These are phyloP conservation scores for Pseudozyma pruni DNA, from an alignment of 1,284 basidiomycete genomes.

Conservation along the genomic window DNA sequence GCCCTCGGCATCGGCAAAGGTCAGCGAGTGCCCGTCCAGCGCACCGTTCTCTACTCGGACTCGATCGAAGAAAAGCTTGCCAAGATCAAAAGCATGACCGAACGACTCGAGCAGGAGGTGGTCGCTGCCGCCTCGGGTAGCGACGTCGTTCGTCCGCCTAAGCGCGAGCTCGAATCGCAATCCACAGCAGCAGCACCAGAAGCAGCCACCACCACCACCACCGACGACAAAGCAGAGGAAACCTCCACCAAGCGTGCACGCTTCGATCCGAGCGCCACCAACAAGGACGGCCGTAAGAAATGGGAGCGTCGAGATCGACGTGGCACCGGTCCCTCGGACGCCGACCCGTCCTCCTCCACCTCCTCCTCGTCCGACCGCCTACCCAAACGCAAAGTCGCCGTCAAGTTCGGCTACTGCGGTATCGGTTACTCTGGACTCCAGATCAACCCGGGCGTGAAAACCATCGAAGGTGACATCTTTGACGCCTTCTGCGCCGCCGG, in stretches of 20 bases:
- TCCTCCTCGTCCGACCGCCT: slow-evolving; percentile 59
- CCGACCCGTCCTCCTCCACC: neutral
- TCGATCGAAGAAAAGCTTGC: slow-evolving; percentile 19
- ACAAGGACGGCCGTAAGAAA: slow-evolving; percentile 11
- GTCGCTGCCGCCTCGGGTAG: slow-evolving; percentile 3
- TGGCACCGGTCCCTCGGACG: slow-evolving; percentile 21
- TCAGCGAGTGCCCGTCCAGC: slow-evolving; percentile 26
- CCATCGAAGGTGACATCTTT: slow-evolving; percentile 92
- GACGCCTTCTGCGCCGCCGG: slow-evolving; percentile 87
- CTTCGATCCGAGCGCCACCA: slow-evolving; percentile 14
- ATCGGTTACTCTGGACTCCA: slow-evolving; percentile 90
- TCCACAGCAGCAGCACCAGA: neutral
- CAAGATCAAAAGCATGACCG: slow-evolving; percentile 35
- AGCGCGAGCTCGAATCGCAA: slow-evolving; percentile 19
- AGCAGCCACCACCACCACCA: neutral
- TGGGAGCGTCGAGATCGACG: slow-evolving; percentile 42
- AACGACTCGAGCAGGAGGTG: slow-evolving; percentile 17
- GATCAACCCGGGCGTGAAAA: slow-evolving; percentile 77
- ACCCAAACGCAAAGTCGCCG: slow-evolving; percentile 73
- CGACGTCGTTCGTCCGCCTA: neutral
- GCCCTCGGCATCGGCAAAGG: slow-evolving; percentile 32
- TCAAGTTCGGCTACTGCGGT: slow-evolving; percentile 73
- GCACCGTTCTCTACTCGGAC: slow-evolving; percentile 35
- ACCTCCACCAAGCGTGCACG: slow-evolving; percentile 21
- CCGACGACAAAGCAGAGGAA: neutral